A percentile compares a stretch with the other conserved stretches of the same genome.
Conservation (phyloP, 805 yeast species). For the Candida manassasensis region DNA sequence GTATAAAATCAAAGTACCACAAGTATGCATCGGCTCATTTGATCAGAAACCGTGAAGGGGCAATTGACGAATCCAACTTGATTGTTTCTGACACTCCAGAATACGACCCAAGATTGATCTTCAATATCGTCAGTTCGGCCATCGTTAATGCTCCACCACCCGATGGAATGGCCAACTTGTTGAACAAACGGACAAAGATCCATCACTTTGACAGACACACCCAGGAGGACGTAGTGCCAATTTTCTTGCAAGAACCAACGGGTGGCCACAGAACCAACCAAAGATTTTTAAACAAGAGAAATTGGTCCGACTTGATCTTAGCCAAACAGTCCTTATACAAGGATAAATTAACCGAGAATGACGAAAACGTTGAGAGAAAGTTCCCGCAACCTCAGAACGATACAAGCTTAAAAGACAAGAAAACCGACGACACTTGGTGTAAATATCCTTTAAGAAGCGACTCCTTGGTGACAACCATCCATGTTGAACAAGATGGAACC, state of each 20-base stretch:
- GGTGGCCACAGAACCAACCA: constrained; percentile 45
- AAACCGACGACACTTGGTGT: constrained; percentile 28
- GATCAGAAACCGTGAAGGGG: constrained; percentile 15
- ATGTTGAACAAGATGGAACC: constrained; percentile 60
- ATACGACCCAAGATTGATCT: constrained; percentile 68
- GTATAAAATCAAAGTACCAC: constrained; percentile 56
- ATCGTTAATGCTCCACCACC: constrained; percentile 94
- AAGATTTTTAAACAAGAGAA: constrained; percentile 60
- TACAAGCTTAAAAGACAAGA: constrained; percentile 7
- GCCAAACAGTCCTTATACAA: constrained; percentile 31
- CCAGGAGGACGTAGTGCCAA: constrained; percentile 76
- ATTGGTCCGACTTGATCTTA: constrained; percentile 68
- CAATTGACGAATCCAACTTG: constrained; percentile 33
- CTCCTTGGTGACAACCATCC: constrained; percentile 64
- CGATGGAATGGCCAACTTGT: constrained; percentile 68
- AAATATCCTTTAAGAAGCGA: constrained; percentile 54
- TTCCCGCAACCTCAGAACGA: constrained; percentile 40
- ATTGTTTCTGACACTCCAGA: constrained; percentile 48
- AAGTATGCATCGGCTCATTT: constrained; percentile 24
- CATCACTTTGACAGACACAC: constrained; percentile 65
- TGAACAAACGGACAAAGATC: constrained; percentile 60
- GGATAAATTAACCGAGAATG: constrained; percentile 15
- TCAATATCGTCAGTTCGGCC: constrained; percentile 86
- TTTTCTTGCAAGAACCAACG: constrained; percentile 59
- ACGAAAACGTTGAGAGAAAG: constrained; percentile 12